A percentile compares a stretch with the other conserved stretches of the same genome.
These are phyloP conservation scores for Talaromyces sp. DNA, from an alignment of 2,329 filamentous ascomycete species.

Conservation along the genomic window DNA sequence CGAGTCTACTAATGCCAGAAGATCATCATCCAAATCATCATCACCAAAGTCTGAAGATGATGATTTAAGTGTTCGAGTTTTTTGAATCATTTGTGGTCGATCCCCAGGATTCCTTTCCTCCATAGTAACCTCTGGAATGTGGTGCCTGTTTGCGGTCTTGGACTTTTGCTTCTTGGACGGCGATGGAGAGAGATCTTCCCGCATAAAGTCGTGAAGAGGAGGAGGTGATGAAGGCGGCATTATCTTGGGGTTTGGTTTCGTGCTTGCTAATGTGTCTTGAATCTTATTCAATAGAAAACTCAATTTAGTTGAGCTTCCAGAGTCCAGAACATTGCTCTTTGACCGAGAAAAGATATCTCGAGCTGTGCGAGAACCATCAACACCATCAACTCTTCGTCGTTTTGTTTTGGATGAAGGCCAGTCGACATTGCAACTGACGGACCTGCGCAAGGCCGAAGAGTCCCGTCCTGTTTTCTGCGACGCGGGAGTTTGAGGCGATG, in stretches of 20 bases:
- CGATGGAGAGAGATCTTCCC: conserved; percentile 32
- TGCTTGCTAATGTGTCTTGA: conserved; percentile 48
- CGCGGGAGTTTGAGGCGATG: conserved; percentile 63
- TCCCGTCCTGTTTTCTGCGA: conserved; percentile 43
- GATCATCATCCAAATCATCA: conserved; percentile 47
- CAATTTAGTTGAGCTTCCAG: conserved; percentile 46
- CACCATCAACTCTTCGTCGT: conserved; percentile 58
- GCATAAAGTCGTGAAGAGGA: conserved; percentile 32
- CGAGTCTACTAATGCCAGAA: conserved; percentile 40
- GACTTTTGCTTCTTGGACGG: conserved; percentile 25
- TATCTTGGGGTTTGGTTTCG: conserved; percentile 26
- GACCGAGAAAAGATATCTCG: conserved; percentile 45
- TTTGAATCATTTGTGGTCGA: conserved; percentile 14
- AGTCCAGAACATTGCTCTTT: conserved; percentile 38
- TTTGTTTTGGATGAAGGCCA: conserved; percentile 64
- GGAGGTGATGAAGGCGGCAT: conserved; percentile 46
- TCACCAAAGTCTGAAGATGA: conserved; percentile 48
- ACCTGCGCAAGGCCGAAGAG: conserved; percentile 56
- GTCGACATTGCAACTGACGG: conserved; percentile 66
- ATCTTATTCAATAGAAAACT: conserved; percentile 65
- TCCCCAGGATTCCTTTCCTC: conserved; percentile 12
- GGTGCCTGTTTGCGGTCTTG: conserved; percentile 3
- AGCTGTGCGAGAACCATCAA: conserved; percentile 42
- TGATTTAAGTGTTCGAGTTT: conserved; percentile 21
- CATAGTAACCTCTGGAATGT: conserved; percentile 18